Percentiles rank a stretch among this genome's conserved stretches.
These are phyloP conservation scores for Cutaneotrichosporon sp. DNA, from an alignment of 1,284 basidiomycete species.

Conservation along the genomic window DNA sequence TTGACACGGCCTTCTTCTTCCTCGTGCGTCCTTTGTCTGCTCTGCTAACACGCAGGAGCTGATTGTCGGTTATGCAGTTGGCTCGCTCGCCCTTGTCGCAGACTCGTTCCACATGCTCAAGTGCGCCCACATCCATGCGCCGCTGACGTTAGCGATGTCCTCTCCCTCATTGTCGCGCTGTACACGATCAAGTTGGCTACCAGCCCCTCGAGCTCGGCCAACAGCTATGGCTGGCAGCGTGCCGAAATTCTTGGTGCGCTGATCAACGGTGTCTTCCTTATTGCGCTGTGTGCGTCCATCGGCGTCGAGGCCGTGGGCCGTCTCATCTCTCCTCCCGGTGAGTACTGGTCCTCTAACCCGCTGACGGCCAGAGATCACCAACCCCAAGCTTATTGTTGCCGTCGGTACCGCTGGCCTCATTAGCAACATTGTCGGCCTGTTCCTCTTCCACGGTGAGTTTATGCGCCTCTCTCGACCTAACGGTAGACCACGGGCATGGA, in stretches of 20 bases:
- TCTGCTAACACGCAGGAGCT: slow-evolving; percentile 34
- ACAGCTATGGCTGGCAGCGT: slow-evolving; percentile 74
- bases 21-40: slow-evolving; percentile 62
- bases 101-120: slow-evolving; percentile 99
- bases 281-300: slow-evolving; percentile 95
- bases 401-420: slow-evolving; percentile 87
- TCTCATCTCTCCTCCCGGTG: slow-evolving; percentile 80
- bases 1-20: slow-evolving; percentile 89
- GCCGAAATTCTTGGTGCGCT: slow-evolving; percentile 97
- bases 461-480: not conserved
- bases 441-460: slow-evolving; percentile 85
- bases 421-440: slow-evolving; percentile 89
- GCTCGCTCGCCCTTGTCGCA: slow-evolving; percentile 90
- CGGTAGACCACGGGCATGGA: slow-evolving; percentile 67
- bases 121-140: slow-evolving; percentile 88
- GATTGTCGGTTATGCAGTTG: slow-evolving; percentile 79
- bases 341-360: slow-evolving; percentile 27
- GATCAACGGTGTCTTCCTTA: slow-evolving; percentile 92
- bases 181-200: slow-evolving; percentile 86
- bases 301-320: slow-evolving; percentile 88
- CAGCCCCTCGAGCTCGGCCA: slow-evolving; percentile 41
- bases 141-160: slow-evolving; percentile 71
- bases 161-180: slow-evolving; percentile 90
- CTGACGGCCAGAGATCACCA: slow-evolving; percentile 70
- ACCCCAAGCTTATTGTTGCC: slow-evolving; percentile 80